These are phyloP conservation scores for Fusarium torreyae DNA, from an alignment of 2,329 filamentous ascomycete genomes.

Conservation along the genomic window DNA sequence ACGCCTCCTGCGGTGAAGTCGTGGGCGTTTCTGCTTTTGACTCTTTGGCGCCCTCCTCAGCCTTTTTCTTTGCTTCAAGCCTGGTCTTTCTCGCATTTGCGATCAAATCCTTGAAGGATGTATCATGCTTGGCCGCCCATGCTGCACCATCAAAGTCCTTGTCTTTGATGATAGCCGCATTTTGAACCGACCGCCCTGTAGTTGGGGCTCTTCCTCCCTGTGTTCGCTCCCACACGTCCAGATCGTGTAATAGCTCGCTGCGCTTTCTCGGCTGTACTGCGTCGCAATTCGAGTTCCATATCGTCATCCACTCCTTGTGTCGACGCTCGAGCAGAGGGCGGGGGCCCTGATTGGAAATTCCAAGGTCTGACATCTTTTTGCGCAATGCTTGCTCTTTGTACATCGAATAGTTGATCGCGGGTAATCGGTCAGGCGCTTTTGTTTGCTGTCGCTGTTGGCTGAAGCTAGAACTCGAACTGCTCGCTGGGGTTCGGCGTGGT, in stretches of 20 bases:
- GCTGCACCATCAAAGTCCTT: slow-evolving; percentile 89
- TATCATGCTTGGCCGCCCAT: slow-evolving; percentile 81
- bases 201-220: slow-evolving; percentile 74
- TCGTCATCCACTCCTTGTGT: slow-evolving; percentile 92
- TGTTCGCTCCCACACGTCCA: slow-evolving; percentile 89
- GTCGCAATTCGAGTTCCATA: slow-evolving; percentile 98
- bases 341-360: slow-evolving; percentile 79
- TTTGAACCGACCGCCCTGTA: slow-evolving; percentile 57
- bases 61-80: slow-evolving; percentile 55
- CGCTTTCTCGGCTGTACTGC: slow-evolving; percentile 80
- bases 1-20: not conserved
- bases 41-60: slow-evolving; percentile 38
- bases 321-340: slow-evolving; percentile 81
- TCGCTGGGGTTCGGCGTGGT: slow-evolving; percentile 15
- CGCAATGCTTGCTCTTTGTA: slow-evolving; percentile 84
- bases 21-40: slow-evolving; percentile 2
- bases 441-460: slow-evolving; percentile 49
- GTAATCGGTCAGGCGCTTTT: slow-evolving; percentile 74
- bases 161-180: slow-evolving; percentile 72
- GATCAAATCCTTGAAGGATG: slow-evolving; percentile 85
- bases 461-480: slow-evolving; percentile 25
- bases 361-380: slow-evolving; percentile 86
- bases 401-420: slow-evolving; percentile 87
- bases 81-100: slow-evolving; percentile 77
- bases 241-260: slow-evolving; percentile 79